Base-by-base conservation (phyloP, 2,329 filamentous ascomycete genomes). In the Rhynchosporium agropyri region DNA sequence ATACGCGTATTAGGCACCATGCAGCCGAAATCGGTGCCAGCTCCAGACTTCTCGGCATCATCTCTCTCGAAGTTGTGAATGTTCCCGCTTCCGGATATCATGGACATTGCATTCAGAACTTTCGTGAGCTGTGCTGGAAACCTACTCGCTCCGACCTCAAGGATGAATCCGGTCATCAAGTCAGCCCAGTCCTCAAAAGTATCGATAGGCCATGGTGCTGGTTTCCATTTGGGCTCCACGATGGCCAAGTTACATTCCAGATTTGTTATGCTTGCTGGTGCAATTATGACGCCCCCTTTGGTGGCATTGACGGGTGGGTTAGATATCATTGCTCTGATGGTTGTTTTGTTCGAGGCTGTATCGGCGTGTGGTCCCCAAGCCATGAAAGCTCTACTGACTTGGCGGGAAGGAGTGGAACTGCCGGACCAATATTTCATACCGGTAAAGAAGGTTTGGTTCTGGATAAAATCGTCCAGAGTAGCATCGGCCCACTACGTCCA, bases 91-190 rank as follows among this genome's bases (percentile, higher is more conserved):
- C 56, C 56, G 7, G 43, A 48, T 3, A 50, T 3, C 56, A 58
- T 58, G 7, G 56, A 49, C 56, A 49, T 58, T 4, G 56, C 55
- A n/a, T 58, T 58, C 38, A 58, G 42, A 10, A 58, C 45, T 26
- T 58, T 58, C 6, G 29, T 50, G 29, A 58, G 28, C 29, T 49
- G 42, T 8, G 8, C 9, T 7, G 29, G 15, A 12, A 26, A 49
- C 28, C 38, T n/a, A 3, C 2, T 13, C 15, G 5, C 5, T 12
- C 4, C 2, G 7, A 36, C 12, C 2, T 58, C 56, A 9, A 20
- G 9, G 13, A 58, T 20, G 33, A 49, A 48, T 12, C 56, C 56
- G 13, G 49, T 13, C 56, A 58, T 49, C 20, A 29, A 3, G 1
- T 15, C 15, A 20, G 13, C n/a, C 56, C 56, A 58, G 9, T 20